Percentiles rank a stretch among this genome's conserved stretches.
Conservation (phyloP, 83 land plant species). For the Picea abies region DNA sequence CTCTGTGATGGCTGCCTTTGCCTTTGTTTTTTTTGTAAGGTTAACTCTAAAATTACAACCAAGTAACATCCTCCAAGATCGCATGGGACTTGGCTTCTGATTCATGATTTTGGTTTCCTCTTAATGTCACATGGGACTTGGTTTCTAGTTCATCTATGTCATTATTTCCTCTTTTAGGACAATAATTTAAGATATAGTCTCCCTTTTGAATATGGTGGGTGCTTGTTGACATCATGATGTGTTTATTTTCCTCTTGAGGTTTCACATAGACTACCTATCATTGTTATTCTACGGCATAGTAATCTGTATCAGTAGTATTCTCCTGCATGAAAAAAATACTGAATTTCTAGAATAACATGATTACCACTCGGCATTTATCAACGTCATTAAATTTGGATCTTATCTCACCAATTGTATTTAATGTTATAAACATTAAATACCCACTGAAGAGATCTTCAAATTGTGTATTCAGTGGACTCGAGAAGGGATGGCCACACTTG, state of each 20-base stretch:
- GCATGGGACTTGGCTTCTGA: not conserved
- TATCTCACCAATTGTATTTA: not conserved
- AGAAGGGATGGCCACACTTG: slow-evolving; percentile 99
- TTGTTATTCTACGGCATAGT: not conserved
- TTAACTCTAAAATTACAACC: not conserved
- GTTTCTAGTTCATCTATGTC: not conserved
- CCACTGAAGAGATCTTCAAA: slow-evolving; percentile 3
- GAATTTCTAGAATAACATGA: not conserved
- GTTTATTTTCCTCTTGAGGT: not conserved
- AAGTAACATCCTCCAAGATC: not conserved
- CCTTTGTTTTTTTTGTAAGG: not conserved
- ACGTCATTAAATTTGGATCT: not conserved
- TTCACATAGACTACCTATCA: not conserved
- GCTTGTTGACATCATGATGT: not conserved
- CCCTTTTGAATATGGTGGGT: not conserved
- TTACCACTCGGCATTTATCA: not conserved
- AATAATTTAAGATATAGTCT: not conserved
- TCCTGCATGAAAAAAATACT: not conserved
- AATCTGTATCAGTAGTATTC: not conserved
- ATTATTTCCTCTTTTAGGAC: not conserved
- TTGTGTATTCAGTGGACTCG: slow-evolving; percentile 83
- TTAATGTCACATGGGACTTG: no score
- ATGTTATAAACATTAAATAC: not conserved
- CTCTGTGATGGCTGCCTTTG: not conserved
- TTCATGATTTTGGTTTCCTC: no score